Evolutionary conservation across 129 eudicot species (phyloP).

Genomic region (Centella asiatica): DNA sequence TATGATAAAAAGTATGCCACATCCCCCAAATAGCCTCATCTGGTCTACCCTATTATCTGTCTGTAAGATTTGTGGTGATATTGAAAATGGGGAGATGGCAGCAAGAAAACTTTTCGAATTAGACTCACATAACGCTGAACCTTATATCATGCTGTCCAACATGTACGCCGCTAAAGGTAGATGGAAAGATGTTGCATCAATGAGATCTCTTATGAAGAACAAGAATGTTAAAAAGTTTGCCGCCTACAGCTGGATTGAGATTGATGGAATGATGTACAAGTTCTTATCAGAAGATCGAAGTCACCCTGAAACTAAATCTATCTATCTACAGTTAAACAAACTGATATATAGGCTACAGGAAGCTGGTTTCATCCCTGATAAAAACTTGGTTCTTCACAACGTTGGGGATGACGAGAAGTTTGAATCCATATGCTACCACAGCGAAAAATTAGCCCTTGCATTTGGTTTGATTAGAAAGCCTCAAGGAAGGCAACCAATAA

Average conservation of each 20-base stretch:
- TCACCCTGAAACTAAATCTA: slow-evolving; percentile 36
- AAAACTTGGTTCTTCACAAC: slow-evolving; percentile 37
- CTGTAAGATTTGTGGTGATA: slow-evolving; percentile 32
- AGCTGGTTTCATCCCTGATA: slow-evolving; percentile 33
- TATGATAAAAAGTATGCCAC: slow-evolving; percentile 29
- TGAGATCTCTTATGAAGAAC: slow-evolving; percentile 41
- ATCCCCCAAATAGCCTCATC: slow-evolving; percentile 34
- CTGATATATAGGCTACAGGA: slow-evolving; percentile 24
- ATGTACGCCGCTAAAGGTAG: slow-evolving; percentile 38
- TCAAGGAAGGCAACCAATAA: slow-evolving; percentile 23
- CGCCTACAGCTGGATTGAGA: slow-evolving; percentile 48
- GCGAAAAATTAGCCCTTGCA: slow-evolving; percentile 44
- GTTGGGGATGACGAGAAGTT: slow-evolving; percentile 44
- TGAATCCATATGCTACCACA: slow-evolving; percentile 38
- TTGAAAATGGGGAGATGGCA: slow-evolving; percentile 32
- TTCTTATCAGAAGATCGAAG: slow-evolving; percentile 45
- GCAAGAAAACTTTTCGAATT: slow-evolving; percentile 33
- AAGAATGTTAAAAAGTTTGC: slow-evolving; percentile 40
- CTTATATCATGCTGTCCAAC: slow-evolving; percentile 49
- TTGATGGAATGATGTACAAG: slow-evolving; percentile 33
- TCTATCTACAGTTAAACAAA: slow-evolving; percentile 26
- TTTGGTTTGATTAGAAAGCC: slow-evolving; percentile 37
- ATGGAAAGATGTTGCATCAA: slow-evolving; percentile 42
- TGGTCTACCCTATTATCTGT: slow-evolving; percentile 53
- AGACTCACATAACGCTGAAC: slow-evolving; percentile 45